Base-by-base conservation (phyloP, 805 yeast genomes). In the Kodamaea kakaduensis region DNA sequence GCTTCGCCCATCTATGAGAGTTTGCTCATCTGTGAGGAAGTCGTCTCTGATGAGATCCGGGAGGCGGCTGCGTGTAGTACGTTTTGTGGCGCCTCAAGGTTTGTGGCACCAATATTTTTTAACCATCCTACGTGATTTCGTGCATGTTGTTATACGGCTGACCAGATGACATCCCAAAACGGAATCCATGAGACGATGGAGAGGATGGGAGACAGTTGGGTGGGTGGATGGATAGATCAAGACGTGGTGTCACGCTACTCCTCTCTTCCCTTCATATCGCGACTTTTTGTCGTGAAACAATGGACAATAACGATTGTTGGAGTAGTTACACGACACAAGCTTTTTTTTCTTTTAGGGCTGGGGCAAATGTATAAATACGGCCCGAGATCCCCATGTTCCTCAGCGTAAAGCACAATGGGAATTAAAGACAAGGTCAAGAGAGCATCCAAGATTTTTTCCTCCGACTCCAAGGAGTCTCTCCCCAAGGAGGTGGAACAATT, bases 371-470 rank as follows among this genome's bases (percentile, higher is more conserved):
- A 37, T 37, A 37, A 32, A 37, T 37, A 37, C 24, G 6, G 26
- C 16, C 22, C 19, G 20, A 14, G 27, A 22, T 25, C 36, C 29
- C 34, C 31, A 17, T 18, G 22, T n/a, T 14, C 18, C 17, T 9
- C 16, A 17, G 12, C 19, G 9, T 15, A 24, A 23, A 29, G 15
- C 25, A 47, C 17, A 39, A 61, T 61, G 67, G 63, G 64, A 44
- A 56, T 61, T 38, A 59, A 59, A 45, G 64, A 61, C 41, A 61
- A 45, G 49, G 59, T 61, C 36, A 61, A 56, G 52, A 61, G 68
- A 56, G 61, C 60, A 16, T 61, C 67, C 23, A 59, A 52, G 50
- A 54, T 59, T 38, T 61, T 61, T 46, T 38, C 46, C 28, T 45
- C 47, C 23, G 60, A 59, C 29, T 42, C 49, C 30, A 54, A 56